Percentiles rank a stretch among this genome's conserved stretches.
Conservation (phyloP, 495 filamentous ascomycete species). For the Penicillium odoratum region DNA sequence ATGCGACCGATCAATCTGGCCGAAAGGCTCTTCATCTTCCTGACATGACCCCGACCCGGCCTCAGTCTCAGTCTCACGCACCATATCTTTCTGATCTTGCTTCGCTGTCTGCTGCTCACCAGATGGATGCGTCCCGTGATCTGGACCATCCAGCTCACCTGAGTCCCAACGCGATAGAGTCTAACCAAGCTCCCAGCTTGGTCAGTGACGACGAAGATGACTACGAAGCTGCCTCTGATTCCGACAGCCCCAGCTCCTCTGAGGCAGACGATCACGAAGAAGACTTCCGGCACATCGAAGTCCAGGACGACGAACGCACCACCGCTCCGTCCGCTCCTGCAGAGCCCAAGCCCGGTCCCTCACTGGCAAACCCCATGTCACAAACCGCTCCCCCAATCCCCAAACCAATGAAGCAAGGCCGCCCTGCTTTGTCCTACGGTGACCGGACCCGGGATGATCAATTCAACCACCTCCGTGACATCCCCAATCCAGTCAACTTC, state of each 20-base stretch:
- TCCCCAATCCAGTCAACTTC: constrained; percentile 1
- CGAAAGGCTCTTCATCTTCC: constrained; percentile 46
- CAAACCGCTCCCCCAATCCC: constrained; percentile 33
- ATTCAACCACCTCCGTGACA: constrained; percentile 46
- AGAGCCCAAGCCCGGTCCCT: constrained; percentile 39
- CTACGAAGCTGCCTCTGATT: constrained; percentile 55
- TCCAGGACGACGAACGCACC: constrained; percentile 52
- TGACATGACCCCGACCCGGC: constrained; percentile 34
- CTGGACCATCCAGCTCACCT: constrained; percentile 59
- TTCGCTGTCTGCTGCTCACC: constrained; percentile 25
- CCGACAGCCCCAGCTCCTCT: constrained; percentile 46
- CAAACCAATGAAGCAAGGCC: constrained; percentile 46
- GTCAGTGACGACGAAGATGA: constrained; percentile 86
- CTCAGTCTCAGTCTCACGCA: constrained; percentile 34
- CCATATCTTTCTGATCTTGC: constrained; percentile 30
- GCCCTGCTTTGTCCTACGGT: constrained; percentile 43
- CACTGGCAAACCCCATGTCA: constrained; percentile 33
- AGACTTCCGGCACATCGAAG: constrained; percentile 52
- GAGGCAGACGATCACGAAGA: constrained; percentile 48
- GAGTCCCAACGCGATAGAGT: constrained; percentile 76
- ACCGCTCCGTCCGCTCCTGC: constrained; percentile 32
- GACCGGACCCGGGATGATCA: constrained; percentile 39
- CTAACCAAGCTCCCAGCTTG: constrained; percentile 78
- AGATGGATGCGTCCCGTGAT: constrained; percentile 39
- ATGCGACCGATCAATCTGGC: constrained; percentile 50